A percentile compares a stretch with the other conserved stretches of the same genome.
Conservation (phyloP, 306 rosid genomes). For the Prunus mume region DNA sequence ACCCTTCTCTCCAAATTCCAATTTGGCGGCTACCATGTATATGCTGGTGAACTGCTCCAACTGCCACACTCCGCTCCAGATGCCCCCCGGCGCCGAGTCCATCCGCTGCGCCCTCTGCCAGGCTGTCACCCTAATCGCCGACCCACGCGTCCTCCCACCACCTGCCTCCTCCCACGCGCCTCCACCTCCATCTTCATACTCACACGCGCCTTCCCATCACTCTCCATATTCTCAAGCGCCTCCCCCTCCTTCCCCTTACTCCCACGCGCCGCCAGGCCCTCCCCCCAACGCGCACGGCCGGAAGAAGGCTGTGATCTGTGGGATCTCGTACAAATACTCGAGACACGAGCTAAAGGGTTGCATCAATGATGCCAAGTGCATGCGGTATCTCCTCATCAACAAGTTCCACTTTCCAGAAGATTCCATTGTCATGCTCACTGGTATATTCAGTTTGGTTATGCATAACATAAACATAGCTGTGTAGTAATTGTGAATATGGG, state of each 20-base stretch:
- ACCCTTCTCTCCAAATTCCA: not conserved
- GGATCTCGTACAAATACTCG: conserved; percentile 74
- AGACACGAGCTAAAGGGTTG: conserved; percentile 93
- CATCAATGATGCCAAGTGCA: conserved; percentile 91
- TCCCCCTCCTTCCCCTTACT: conserved; percentile 46
- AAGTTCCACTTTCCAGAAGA: conserved; percentile 74
- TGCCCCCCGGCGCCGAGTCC: conserved; percentile 71
- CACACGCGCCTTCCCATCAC: conserved; percentile 14
- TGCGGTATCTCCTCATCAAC: conserved; percentile 72
- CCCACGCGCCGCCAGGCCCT: conserved; percentile 62
- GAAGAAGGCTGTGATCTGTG: conserved; percentile 90
- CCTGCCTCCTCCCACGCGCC: conserved; percentile 28
- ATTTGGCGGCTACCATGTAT: conserved; percentile 21
- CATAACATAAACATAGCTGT: not conserved
- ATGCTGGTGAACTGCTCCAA: conserved; percentile 78
- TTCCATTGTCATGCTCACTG: conserved; percentile 91
- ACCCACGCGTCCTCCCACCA: conserved; percentile 57
- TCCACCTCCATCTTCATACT: conserved; percentile 19
- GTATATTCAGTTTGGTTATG: conserved; percentile 22
- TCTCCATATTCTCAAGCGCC: conserved; percentile 27
- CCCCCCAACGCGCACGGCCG: conserved; percentile 69
- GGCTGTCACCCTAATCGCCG: conserved; percentile 63
- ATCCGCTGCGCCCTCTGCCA: conserved; percentile 87
- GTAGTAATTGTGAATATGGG: not conserved
- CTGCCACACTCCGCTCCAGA: conserved; percentile 75